Base-by-base conservation (phyloP, 371 early-diverging fungal species). In the Zychaea mexicana region DNA sequence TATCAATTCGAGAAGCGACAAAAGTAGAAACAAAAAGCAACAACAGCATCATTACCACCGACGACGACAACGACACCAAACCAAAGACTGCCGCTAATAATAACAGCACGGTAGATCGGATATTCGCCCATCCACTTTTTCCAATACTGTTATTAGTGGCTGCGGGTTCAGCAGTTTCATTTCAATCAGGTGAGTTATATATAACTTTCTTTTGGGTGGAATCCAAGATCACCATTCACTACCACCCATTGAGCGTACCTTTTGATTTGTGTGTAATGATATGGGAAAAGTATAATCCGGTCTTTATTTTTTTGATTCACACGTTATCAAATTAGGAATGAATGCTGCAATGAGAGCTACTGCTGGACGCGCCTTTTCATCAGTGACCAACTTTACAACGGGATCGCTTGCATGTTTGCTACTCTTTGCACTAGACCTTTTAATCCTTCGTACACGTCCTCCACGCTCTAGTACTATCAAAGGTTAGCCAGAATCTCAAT, bases 281-380 rank as follows among this genome's bases (percentile, higher is more conserved):
- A 54, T 6, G 31, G 32, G 22, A 46, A 39, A 46, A 31, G 28
- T 5, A 42, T 26, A 58, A 10, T 45, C 42, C 19, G 26, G 30
- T 10, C 10, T 31, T 38, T 21, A 60, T 47, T 19, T 45, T n/a
- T 19, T n/a, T 45, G n/a, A 45, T 45, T 45, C n/a, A 45, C n/a
- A 45, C 27, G 1, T 17, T 28, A 2, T 13, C 19, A 7, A 45
- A 1, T 42, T 53, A 74, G 73, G 74, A 1, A 70, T 64, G 28
- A 74, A 77, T 69, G 74, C 74, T 12, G 61, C 67, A 1, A 60
- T 78, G 52, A 66, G 67, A 52, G 45, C 46, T 3, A 65, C 66
- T 30, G 75, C 64, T 6, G 75, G 78, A 3, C 72, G 75, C 49
- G 62, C 71, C 0, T 72, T 70, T 58, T 72, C 75, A 22, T 33